A percentile compares a stretch with the other conserved stretches of the same genome.
Evolutionary conservation across 306 rosid species (phyloP).

Genomic region (Prunus fruticosa): DNA sequence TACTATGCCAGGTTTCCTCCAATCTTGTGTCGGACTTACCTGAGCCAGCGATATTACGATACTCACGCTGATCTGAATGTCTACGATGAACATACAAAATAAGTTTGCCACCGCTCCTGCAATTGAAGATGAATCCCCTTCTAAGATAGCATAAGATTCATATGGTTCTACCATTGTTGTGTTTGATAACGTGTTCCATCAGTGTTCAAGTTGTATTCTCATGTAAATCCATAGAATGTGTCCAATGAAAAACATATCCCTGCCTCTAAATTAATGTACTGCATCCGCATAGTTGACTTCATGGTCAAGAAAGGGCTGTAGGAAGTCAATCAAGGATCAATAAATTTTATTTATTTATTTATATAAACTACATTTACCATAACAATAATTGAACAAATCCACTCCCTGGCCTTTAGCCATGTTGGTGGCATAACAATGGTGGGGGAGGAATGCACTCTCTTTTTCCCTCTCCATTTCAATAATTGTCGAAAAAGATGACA

Average conservation of each 20-base stretch:
- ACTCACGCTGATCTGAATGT: slow-evolving; percentile 58
- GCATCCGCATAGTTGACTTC: background rate
- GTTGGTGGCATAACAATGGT: background rate
- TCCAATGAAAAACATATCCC: too few species aligned
- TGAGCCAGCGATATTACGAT: slow-evolving; percentile 65
- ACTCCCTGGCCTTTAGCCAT: background rate
- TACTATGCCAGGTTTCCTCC: slow-evolving; percentile 63
- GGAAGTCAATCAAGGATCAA: background rate
- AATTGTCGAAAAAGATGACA: too few species aligned
- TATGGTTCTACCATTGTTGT: background rate
- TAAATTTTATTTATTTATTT: too few species aligned
- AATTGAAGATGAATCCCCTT: slow-evolving; percentile 1
- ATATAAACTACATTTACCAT: background rate
- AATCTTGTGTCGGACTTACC: slow-evolving; percentile 53
- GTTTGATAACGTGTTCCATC: background rate
- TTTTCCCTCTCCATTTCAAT: background rate
- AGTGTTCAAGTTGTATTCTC: background rate
- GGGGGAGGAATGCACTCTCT: too few species aligned
- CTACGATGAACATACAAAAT: slow-evolving; percentile 37
- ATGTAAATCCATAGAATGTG: background rate
- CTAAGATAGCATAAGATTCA: background rate
- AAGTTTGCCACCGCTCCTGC: background rate
- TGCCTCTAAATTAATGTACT: background rate
- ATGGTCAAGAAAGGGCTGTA: background rate
- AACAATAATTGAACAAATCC: background rate